Evolutionary conservation across 2,329 filamentous ascomycete genomes (phyloP).

Genomic region (Phoma sp.): DNA sequence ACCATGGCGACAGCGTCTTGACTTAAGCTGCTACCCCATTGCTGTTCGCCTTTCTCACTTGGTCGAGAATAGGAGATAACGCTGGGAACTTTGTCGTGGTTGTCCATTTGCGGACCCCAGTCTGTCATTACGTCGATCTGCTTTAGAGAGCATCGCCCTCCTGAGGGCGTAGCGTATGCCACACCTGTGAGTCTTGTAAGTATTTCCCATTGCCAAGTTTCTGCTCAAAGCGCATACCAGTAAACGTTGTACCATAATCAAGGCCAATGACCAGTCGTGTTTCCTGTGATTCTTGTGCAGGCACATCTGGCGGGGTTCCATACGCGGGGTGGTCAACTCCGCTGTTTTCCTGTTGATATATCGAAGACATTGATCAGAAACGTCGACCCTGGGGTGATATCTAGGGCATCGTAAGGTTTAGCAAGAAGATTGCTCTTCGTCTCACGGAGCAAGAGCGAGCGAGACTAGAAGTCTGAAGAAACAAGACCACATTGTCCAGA

Average conservation of each 20-base stretch:
- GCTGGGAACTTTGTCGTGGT: conserved; percentile 37
- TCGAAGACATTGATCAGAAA: too few relatives aligned
- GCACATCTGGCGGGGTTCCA: too few relatives aligned
- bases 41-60: conserved; percentile 17
- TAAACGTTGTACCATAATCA: conserved; percentile 34
- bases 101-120: conserved; percentile 34
- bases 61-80: conserved; percentile 37
- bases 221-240: conserved; percentile 15
- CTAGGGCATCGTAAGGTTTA: too few relatives aligned
- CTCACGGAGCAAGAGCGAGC: too few relatives aligned
- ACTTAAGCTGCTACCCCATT: conserved; percentile 35
- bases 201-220: too few relatives aligned
- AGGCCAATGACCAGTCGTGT: conserved; percentile 26
- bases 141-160: conserved; percentile 16
- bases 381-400: too few relatives aligned
- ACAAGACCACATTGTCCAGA: too few relatives aligned
- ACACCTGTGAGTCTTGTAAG: conserved; percentile 16
- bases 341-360: neutral
- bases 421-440: too few relatives aligned
- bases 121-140: conserved; percentile 34
- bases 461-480: too few relatives aligned
- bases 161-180: conserved; percentile 16
- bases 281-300: neutral
- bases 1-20: conserved; percentile 35
- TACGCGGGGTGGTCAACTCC: too few relatives aligned